Base-by-base conservation (phyloP, 352 stramenopile genomes). In the Lagenidium giganteum region DNA sequence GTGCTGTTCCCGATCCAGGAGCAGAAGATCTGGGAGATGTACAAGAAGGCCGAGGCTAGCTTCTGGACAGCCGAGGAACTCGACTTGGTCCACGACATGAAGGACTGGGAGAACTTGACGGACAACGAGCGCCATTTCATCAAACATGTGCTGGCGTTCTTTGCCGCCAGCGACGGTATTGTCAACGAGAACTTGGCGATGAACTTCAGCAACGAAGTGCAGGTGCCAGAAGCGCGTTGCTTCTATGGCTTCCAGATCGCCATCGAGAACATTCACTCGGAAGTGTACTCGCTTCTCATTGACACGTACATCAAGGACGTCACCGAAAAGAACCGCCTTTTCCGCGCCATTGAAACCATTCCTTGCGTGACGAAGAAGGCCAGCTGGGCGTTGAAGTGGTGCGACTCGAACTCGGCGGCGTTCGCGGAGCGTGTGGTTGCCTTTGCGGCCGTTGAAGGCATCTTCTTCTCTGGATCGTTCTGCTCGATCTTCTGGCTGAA, bases 181-280 rank as follows among this genome's bases (percentile, higher is more conserved):
- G 88, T 97, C 29, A 95, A 96, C 54, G 87, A 96, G 51, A 97
- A 97, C 67, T 61, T 97, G 21, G 79, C 77, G 8, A 72, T 76
- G 37, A 96, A 96, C 66, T 97, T 96, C 55, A 74, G 62, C 41
- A 95, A 73, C 16, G 83, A 96, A 62, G 72, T 97, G 89, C 87
- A 93, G 48, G 65, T 75, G 5, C 59, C 83, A 2, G 90, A 98
- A 67, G 92, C 89, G 12, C 64, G 87, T 12, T 95, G 82, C 62
- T 97, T 97, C 57, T 98, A 98, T 56, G 88, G 88, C 30, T 98
- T 97, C 54, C 92, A 97, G 68, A 97, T 97, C 64, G 89, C 88
- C 14, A 95, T 97, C 24, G 89, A 97, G 58, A 96, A 96, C 57
- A 97, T 97, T 56, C 90, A 97, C 62, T 81, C 64, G 22, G 89